A percentile compares a stretch with the other conserved stretches of the same genome.
Conservation (phyloP, 2,329 filamentous ascomycete species). For the Xylariaceae sp. region DNA sequence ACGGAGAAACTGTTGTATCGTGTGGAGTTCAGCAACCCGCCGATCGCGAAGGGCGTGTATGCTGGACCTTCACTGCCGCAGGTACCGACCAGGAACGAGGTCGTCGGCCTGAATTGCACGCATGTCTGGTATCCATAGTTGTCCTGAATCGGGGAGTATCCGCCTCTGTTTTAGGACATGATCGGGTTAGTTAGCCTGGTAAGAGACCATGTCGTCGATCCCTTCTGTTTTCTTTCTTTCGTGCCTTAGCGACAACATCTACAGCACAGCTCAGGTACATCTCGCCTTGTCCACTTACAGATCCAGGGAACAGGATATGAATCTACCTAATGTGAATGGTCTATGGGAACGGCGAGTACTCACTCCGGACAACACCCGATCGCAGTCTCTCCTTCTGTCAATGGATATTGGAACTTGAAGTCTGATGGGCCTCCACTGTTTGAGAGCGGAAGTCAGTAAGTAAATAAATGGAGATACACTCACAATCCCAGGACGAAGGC, state of each 20-base stretch:
- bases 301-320: not conserved
- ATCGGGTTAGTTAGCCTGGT: not conserved
- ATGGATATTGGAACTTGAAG: conserved; percentile 14
- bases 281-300: not conserved
- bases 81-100: conserved; percentile 14
- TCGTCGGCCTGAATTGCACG: conserved; percentile 12
- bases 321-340: not conserved
- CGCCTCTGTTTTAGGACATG: conserved; percentile 6
- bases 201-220: not conserved
- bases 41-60: conserved; percentile 12
- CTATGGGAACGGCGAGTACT: conserved; percentile 6
- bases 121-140: conserved; percentile 6
- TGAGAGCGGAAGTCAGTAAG: not conserved
- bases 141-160: conserved; percentile 5
- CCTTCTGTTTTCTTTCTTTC: not conserved
- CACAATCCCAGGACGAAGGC: too few species aligned
- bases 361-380: conserved; percentile 19
- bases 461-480: too few species aligned
- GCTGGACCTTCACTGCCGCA: conserved; percentile 5
- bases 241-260: not conserved
- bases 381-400: conserved; percentile 14
- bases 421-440: conserved; percentile 10
- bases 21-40: not conserved
- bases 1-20: conserved; percentile 7
- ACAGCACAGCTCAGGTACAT: not conserved